phyloP scores from a whole-genome alignment of 306 rosid genomes.

The Lathyrus tuberosus region DNA sequence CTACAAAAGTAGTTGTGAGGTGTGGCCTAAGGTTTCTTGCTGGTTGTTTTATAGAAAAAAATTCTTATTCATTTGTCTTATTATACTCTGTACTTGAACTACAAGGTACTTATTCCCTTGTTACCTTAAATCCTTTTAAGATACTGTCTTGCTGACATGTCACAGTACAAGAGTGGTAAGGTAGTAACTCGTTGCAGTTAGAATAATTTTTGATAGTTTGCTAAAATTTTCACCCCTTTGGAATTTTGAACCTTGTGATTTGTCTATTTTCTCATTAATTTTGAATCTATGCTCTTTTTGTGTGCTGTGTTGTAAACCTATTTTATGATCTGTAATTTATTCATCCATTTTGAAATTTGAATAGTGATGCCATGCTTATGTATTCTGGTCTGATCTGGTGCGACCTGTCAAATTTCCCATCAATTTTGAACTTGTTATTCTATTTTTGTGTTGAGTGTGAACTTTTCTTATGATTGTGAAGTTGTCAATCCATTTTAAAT shows the following conservation, averaged over 20 bases:
- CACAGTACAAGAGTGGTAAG: constrained; percentile 96
- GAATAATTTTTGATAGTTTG: constrained; percentile 1
- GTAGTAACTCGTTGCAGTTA: constrained; percentile 41
- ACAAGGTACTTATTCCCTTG: constrained; percentile 29
- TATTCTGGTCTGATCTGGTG: not conserved
- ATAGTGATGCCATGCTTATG: not conserved
- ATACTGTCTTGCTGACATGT: constrained; percentile 97
- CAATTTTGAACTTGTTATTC: not conserved
- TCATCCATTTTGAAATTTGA: not conserved
- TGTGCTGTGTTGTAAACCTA: not conserved
- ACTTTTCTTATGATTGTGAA: not conserved
- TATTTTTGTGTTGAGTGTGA: constrained; percentile 1
- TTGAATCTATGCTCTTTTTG: not conserved
- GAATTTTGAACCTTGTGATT: constrained; percentile 4
- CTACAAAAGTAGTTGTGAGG: no score
- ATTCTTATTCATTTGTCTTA: no score
- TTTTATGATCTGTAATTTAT: not conserved
- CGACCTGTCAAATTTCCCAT: not conserved
- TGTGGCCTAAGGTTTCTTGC: no score
- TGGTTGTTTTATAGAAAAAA: no score
- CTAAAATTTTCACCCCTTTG: not conserved
- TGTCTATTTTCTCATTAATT: not conserved
- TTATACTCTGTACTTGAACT: no score
- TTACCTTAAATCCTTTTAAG: constrained; percentile 69
- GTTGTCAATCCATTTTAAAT: not conserved